phyloP scores from a whole-genome alignment of 257 asterid species.

The Solanum dulcamara region DNA sequence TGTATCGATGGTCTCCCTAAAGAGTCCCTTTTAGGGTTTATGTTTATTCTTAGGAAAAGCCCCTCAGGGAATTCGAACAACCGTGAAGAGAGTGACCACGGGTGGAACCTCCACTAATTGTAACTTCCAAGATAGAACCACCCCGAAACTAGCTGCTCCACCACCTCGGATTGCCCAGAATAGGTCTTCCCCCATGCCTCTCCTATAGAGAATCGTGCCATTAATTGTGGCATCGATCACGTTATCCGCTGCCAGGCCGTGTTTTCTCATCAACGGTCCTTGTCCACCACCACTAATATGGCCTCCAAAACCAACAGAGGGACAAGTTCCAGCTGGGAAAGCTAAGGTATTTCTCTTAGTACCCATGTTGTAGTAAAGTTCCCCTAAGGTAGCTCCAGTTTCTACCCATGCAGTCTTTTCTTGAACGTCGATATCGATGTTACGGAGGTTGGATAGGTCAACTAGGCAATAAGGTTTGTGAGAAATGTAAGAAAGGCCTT shows the following conservation, averaged over 20 bases:
- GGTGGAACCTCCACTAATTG: slow-evolving; percentile 30
- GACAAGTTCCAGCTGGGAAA: slow-evolving; percentile 48
- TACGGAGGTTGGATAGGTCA: slow-evolving; percentile 28
- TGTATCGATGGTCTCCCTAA: background rate
- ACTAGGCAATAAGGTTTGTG: slow-evolving; percentile 21
- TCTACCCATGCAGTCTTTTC: slow-evolving; percentile 44
- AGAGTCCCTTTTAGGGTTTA: slow-evolving; percentile 4
- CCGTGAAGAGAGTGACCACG: slow-evolving; percentile 29
- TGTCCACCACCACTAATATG: slow-evolving; percentile 55
- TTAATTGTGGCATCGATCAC: slow-evolving; percentile 24
- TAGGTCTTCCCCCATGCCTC: slow-evolving; percentile 44
- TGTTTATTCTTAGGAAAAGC: slow-evolving; percentile 33
- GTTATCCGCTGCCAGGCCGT: slow-evolving; percentile 43
- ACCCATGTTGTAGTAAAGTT: slow-evolving; percentile 34
- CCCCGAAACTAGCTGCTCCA: slow-evolving; percentile 54
- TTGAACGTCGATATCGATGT: slow-evolving; percentile 18
- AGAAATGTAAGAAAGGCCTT: slow-evolving; percentile 38
- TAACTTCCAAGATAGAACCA: slow-evolving; percentile 41
- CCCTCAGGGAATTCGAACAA: slow-evolving; percentile 18
- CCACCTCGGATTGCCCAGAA: slow-evolving; percentile 71
- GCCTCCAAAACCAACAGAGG: slow-evolving; percentile 50
- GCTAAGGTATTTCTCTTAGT: slow-evolving; percentile 20
- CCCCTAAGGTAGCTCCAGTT: slow-evolving; percentile 47
- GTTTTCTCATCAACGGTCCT: slow-evolving; percentile 35
- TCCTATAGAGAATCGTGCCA: slow-evolving; percentile 29